Conservation (phyloP, 179 eudicot species). For the Silene vulgaris region DNA sequence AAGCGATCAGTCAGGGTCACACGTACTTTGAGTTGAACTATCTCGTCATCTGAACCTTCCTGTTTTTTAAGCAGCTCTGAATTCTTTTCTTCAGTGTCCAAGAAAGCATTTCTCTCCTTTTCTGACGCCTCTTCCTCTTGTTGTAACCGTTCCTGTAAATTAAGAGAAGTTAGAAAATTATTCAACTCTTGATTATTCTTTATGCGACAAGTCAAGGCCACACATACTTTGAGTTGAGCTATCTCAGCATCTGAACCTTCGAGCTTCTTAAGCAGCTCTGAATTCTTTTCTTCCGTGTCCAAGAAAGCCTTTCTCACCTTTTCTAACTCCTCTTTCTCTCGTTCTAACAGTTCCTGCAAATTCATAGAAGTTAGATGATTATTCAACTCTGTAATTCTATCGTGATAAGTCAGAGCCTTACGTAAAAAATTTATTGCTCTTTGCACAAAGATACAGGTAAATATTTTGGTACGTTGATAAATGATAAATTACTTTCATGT, state of each 20-base stretch:
- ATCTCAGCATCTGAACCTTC: constrained; percentile 71
- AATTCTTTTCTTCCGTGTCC: constrained; percentile 56
- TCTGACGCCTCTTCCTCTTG: constrained; percentile 57
- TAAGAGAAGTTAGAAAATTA: constrained; percentile 11
- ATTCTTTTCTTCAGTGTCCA: constrained; percentile 54
- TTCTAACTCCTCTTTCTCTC: constrained; percentile 62
- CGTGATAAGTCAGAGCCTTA: too few relatives aligned
- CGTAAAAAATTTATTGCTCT: not conserved
- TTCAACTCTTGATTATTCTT: not conserved
- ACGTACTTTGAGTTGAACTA: constrained; percentile 7
- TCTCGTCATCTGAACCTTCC: constrained; percentile 65
- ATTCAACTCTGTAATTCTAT: too few relatives aligned
- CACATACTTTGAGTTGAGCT: constrained; percentile 54
- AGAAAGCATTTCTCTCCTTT: constrained; percentile 46
- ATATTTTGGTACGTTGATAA: not conserved
- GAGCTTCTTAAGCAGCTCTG: constrained; percentile 56
- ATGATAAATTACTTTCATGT: not conserved
- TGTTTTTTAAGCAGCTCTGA: constrained; percentile 55
- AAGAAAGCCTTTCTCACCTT: constrained; percentile 48
- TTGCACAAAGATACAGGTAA: not conserved
- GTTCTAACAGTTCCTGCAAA: constrained; percentile 24
- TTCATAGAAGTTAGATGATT: too few relatives aligned
- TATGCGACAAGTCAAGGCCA: not conserved
- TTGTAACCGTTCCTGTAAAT: constrained; percentile 46
- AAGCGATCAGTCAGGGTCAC: too few relatives aligned